phyloP scores from a whole-genome alignment of 2,329 filamentous ascomycete genomes.

The Aspergillus fumigatiaffinis region DNA sequence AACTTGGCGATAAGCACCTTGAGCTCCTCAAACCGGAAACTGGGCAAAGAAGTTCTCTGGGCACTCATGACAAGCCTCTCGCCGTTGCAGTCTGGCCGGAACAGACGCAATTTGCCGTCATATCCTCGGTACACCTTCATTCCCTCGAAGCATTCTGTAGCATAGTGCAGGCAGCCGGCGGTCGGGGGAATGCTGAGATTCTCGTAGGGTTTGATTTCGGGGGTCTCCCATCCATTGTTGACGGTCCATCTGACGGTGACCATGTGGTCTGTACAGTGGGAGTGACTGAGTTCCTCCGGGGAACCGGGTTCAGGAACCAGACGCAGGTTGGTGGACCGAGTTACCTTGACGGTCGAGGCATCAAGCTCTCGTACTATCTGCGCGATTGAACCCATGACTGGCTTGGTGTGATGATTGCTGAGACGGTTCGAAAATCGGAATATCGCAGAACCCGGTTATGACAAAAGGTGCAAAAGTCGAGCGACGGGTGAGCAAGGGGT shows the following conservation, averaged over 20 bases:
- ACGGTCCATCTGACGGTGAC: slow-evolving; percentile 66
- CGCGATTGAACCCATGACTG: slow-evolving; percentile 30
- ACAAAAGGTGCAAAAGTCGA: neutral
- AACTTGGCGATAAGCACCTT: slow-evolving; percentile 70
- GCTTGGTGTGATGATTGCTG: neutral
- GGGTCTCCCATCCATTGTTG: slow-evolving; percentile 65
- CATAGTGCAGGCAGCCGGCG: slow-evolving; percentile 79
- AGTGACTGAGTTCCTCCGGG: slow-evolving; percentile 38
- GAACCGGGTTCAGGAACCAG: slow-evolving; percentile 37
- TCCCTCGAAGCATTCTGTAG: slow-evolving; percentile 87
- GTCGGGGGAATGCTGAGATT: slow-evolving; percentile 75
- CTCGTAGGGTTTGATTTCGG: slow-evolving; percentile 72
- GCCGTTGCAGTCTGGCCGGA: slow-evolving; percentile 72
- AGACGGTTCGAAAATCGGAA: neutral
- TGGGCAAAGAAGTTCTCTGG: slow-evolving; percentile 67
- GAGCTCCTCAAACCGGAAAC: slow-evolving; percentile 67
- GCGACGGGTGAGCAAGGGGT: neutral
- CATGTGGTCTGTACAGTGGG: slow-evolving; percentile 78
- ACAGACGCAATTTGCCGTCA: slow-evolving; percentile 70
- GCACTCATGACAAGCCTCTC: slow-evolving; percentile 56
- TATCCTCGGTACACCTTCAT: slow-evolving; percentile 67
- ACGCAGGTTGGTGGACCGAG: slow-evolving; percentile 32
- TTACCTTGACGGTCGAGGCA: slow-evolving; percentile 38
- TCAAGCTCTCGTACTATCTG: slow-evolving; percentile 33
- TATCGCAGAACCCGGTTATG: neutral